Evolutionary conservation across 2,329 filamentous ascomycete species (phyloP).

Genomic region (Mollisiaceae sp.): DNA sequence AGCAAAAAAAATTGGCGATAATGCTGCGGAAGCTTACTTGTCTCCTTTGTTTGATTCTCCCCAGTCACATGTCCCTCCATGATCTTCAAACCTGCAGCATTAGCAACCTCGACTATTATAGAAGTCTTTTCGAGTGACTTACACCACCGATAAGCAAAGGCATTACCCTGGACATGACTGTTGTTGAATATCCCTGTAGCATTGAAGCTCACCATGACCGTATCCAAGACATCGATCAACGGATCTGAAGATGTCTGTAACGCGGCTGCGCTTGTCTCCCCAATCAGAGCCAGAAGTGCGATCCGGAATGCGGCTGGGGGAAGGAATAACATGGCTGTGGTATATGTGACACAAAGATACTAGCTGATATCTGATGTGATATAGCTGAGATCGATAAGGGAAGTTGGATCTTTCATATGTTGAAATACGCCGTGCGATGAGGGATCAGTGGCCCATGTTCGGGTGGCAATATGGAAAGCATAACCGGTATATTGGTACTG

Average conservation of each 20-base stretch:
- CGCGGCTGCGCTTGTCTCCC: not conserved
- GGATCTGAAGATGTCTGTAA: not conserved
- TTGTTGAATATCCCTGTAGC: not conserved
- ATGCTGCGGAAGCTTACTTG: not conserved
- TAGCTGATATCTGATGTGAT: not conserved
- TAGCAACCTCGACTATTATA: not conserved
- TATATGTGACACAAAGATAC: not conserved
- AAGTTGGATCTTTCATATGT: not conserved
- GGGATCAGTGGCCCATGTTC: not conserved
- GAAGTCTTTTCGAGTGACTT: not conserved
- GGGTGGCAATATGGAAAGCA: not conserved
- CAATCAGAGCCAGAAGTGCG: not conserved
- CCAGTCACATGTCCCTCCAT: constrained; percentile 5
- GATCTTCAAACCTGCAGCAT: not conserved
- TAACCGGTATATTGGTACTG: not conserved
- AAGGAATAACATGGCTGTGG: not conserved
- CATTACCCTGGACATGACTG: not conserved
- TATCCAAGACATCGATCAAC: not conserved
- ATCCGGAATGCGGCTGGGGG: not conserved
- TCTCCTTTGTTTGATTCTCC: not conserved
- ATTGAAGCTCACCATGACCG: not conserved
- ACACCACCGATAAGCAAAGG: not conserved
- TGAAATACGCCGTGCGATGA: not conserved
- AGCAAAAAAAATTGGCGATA: not conserved
- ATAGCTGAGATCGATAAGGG: not conserved